Base-by-base conservation (phyloP, 768 basidiomycete species). In the Stropharia rugosoannulata region DNA sequence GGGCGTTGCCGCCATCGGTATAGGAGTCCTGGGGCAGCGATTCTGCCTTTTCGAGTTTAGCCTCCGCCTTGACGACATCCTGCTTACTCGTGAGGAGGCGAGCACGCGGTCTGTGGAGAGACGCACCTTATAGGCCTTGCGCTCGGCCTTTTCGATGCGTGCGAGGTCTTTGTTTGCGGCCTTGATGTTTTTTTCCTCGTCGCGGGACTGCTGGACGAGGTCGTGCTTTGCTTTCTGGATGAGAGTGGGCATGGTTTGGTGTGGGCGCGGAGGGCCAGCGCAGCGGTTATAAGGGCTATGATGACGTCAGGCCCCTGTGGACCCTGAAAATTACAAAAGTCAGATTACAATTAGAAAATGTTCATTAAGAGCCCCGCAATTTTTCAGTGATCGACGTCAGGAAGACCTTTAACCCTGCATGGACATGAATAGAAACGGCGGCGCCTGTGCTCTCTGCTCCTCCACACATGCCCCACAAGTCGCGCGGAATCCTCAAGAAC, bases 161-260 rank as follows among this genome's bases (percentile, higher is more conserved):
- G 71, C 68, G 36, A 87, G 68, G 40, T 84, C 80, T 61, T 82
- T 83, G 56, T 82, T 59, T 25, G 79, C 75, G 41, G 76, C 74
- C 64, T 82, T 75, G 62, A 87, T 64, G 36, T 68, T 67, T 49
- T 71, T 75, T 51, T 80, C 73, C 64, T 85, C 84, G 19, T 74
- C 68, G 59, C 79, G 80, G 12, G 78, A 77, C 59, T 87, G 84
- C 45, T 74, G 75, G 3, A 69, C 63, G 38, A 83, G 65, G 6
- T 68, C 66, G 55, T 77, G 81, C 64, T 83, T 80, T 5, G 72
- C 55, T 42, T 70, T 66, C 57, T 70, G 70, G 22, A 70, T 51
- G 13, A 42, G 37, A 65, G 43, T 32, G 65, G 58, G 19, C 12
- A 46, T 40, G 38, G 54, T 48, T 7, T 22, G 25, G 19, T 38